phyloP scores from a whole-genome alignment of 2,329 filamentous ascomycete species.

The Neofusicoccum sp. region DNA sequence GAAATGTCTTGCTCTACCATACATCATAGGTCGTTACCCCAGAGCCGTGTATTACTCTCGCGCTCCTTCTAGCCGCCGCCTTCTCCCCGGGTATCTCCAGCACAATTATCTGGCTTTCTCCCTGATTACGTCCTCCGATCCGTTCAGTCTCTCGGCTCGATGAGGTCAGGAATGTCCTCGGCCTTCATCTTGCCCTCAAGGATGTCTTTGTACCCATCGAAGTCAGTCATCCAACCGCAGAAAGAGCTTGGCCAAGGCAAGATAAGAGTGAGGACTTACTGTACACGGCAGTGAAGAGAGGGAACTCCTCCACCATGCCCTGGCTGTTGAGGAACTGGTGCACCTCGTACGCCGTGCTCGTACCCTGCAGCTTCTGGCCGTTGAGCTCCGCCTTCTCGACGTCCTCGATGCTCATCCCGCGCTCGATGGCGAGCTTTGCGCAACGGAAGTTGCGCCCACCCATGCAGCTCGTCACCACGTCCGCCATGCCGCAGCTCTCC shows the following conservation, averaged over 20 bases:
- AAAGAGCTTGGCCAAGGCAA: background rate
- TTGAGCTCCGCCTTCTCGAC: slow-evolving; percentile 90
- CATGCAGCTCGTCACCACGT: slow-evolving; percentile 91
- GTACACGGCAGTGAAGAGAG: slow-evolving; percentile 88
- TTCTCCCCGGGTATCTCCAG: background rate
- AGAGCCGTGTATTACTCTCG: background rate
- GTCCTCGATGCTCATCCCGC: slow-evolving; percentile 78
- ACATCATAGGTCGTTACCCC: background rate
- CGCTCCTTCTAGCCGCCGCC: background rate
- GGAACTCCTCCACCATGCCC: slow-evolving; percentile 80
- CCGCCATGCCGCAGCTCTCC: slow-evolving; percentile 91
- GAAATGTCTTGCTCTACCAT: slow-evolving; percentile 9
- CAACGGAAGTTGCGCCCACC: slow-evolving; percentile 94
- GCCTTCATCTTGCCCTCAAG: slow-evolving; percentile 75
- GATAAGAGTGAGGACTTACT: slow-evolving; percentile 41
- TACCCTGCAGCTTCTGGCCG: slow-evolving; percentile 95
- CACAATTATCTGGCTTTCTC: background rate
- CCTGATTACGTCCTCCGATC: background rate
- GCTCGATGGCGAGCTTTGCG: slow-evolving; percentile 83
- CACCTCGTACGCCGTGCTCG: slow-evolving; percentile 87
- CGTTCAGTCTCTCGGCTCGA: slow-evolving; percentile 33
- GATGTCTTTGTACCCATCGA: slow-evolving; percentile 57
- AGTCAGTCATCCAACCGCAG: slow-evolving; percentile 7
- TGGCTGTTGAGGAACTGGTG: slow-evolving; percentile 82
- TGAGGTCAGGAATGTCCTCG: slow-evolving; percentile 75